Evolutionary conservation across 768 basidiomycete genomes (phyloP).

Genomic region (Gloeopeniophorella convolvens): DNA sequence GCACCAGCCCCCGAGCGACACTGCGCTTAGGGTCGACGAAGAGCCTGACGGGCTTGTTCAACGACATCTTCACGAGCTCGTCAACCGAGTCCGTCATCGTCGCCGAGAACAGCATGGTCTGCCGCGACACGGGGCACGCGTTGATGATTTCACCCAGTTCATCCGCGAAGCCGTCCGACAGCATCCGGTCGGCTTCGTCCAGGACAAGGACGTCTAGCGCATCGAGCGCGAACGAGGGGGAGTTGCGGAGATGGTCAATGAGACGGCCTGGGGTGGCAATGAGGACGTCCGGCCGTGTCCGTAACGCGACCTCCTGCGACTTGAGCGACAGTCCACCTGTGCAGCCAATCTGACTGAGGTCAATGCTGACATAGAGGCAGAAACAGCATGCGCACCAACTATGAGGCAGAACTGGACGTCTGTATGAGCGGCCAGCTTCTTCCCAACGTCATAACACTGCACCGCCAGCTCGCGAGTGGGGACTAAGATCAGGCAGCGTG

Average conservation of each 20-base stretch:
- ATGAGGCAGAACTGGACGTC: constrained; percentile 89
- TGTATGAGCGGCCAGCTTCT: constrained; percentile 76
- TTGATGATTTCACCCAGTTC: constrained; percentile 92
- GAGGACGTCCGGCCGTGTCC: constrained; percentile 85
- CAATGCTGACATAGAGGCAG: background rate
- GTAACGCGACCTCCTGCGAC: constrained; percentile 79
- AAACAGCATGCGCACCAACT: constrained; percentile 51
- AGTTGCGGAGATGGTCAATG: constrained; percentile 96
- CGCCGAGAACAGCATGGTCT: constrained; percentile 98
- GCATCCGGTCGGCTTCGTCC: constrained; percentile 98
- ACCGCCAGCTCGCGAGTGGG: constrained; percentile 95
- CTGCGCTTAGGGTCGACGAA: constrained; percentile 93
- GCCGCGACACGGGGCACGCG: constrained; percentile 79
- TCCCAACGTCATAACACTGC: constrained; percentile 91
- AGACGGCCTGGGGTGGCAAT: constrained; percentile 91
- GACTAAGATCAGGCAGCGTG: constrained; percentile 84
- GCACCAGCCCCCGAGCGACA: constrained; percentile 78
- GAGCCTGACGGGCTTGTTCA: constrained; percentile 88
- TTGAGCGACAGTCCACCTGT: constrained; percentile 90
- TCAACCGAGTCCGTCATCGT: constrained; percentile 98
- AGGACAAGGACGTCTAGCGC: constrained; percentile 89
- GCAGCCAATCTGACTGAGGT: constrained; percentile 11
- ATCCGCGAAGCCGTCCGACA: constrained; percentile 91
- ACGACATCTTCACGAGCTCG: constrained; percentile 84
- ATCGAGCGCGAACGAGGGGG: constrained; percentile 87